phyloP scores from a whole-genome alignment of 108 stramenopile species.

The Aurantiochytrium sp. region DNA sequence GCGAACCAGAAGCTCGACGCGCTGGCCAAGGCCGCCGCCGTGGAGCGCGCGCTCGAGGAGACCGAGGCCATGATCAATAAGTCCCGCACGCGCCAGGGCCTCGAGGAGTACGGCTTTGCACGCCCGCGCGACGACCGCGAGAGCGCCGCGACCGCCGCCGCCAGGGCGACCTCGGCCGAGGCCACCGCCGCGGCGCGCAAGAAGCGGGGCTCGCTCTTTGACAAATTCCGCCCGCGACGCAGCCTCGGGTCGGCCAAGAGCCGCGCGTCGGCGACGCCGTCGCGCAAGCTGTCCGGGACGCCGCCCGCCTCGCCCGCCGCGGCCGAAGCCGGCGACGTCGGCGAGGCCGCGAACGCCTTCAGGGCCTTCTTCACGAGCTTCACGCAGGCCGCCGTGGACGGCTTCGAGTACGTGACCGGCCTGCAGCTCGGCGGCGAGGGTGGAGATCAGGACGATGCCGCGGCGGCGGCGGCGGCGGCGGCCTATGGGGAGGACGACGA shows the following conservation, averaged over 20 bases:
- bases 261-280: not conserved
- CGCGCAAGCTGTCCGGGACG: not conserved
- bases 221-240: not conserved
- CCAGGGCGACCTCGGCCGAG: not conserved
- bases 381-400: conserved; percentile 26
- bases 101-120: conserved; percentile 18
- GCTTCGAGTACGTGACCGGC: not conserved
- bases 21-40: not conserved
- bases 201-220: not conserved
- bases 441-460: no score
- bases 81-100: not conserved
- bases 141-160: not conserved
- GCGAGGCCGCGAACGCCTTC: not conserved
- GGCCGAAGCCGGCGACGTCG: not conserved
- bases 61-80: not conserved
- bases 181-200: not conserved
- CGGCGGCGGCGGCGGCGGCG: not conserved
- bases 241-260: not conserved
- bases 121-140: not conserved
- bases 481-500: not conserved
- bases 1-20: conserved; percentile 1
- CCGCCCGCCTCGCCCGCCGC: not conserved
- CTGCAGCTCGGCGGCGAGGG: not conserved
- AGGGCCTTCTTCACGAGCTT: not conserved
- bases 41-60: not conserved